These are phyloP conservation scores for Fragaria nilgerrensis DNA, from an alignment of 306 rosid species.

Conservation along the genomic window DNA sequence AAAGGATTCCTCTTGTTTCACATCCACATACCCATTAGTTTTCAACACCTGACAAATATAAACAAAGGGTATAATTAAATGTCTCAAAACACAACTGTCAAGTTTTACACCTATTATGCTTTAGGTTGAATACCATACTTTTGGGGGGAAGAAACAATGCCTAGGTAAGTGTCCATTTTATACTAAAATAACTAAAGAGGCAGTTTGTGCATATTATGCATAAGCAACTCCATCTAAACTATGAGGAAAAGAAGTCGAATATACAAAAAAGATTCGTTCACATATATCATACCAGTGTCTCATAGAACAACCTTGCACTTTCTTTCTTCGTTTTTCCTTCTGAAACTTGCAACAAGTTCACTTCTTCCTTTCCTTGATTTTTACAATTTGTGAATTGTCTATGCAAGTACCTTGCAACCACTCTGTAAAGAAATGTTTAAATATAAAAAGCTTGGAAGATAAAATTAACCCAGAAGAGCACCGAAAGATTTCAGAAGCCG, in stretches of 20 bases:
- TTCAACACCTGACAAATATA: conserved; percentile 60
- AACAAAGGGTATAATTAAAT: not conserved
- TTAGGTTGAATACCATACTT: not conserved
- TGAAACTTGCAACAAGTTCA: conserved; percentile 49
- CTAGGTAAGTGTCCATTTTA: not conserved
- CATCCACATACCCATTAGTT: conserved; percentile 59
- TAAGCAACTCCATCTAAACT: not conserved
- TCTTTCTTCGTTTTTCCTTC: conserved; percentile 52
- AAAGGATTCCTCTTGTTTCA: conserved; percentile 55
- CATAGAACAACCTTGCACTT: conserved; percentile 70
- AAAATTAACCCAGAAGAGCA: not conserved
- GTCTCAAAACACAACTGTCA: conserved; percentile 11
- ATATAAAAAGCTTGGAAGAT: conserved; percentile 18
- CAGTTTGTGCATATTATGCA: not conserved
- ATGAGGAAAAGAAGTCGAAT: not conserved
- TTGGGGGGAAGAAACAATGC: not conserved
- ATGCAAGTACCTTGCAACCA: conserved; percentile 50
- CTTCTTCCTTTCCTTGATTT: conserved; percentile 29
- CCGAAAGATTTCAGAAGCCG: conserved; percentile 23
- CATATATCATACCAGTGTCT: conserved; percentile 65
- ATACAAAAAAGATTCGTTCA: not conserved
- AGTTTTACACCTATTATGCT: not conserved
- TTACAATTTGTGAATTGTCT: conserved; percentile 34
- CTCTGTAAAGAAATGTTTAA: conserved; percentile 43
- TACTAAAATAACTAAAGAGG: not conserved